Evolutionary conservation across 2,329 filamentous ascomycete species (phyloP), one percentile per base, ranked within the genome.

Genomic region (Colletotrichum echinochloae): DNA sequence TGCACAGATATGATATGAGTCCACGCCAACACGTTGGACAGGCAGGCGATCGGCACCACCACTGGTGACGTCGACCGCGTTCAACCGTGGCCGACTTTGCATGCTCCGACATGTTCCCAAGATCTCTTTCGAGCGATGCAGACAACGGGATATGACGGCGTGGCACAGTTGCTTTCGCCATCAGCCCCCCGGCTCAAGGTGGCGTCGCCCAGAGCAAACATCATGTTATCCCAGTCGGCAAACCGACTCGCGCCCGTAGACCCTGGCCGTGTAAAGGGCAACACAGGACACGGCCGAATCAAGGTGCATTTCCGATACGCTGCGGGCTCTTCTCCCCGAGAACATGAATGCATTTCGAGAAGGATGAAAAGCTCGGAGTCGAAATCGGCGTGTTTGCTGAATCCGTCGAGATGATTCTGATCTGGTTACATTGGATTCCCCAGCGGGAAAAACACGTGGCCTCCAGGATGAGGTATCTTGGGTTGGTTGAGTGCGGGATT

Each of bases 1-100:
- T n/a, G n/a, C n/a, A n/a, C n/a, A n/a, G n/a, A n/a, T n/a, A n/a
- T 0, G 8, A 12, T 16, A 9, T 3, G 7, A 33, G 2, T 12
- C 44, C 5, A 3, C 49, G 41, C 1, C 18, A 44, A 18, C n/a
- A n/a, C 8, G 5, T 39, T 16, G 6, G 39, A 33, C 49, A 20
- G 12, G 16, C 14, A 28, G 23, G 18, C 49, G 26, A 12, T 20
- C 49, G 5, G 11, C 11, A 33, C 1, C 16, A 12, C 5, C 26
- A 52, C 3, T 33, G n/a, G n/a, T n/a, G n/a, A 5, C 4, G 4
- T 52, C 16, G 49, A 18, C 49, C 16, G 7, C 20, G 20, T 20
- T 20, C 14, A 18, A 30, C 28, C 26, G 16, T 9, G 16, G 8
- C 6, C 26, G 16, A 18, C 28, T 20, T 20, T 20, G 26, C 23